A percentile compares a stretch with the other conserved stretches of the same genome.
Evolutionary conservation across 257 asterid species (phyloP).

Genomic region (Jacaranda mimosifolia): DNA sequence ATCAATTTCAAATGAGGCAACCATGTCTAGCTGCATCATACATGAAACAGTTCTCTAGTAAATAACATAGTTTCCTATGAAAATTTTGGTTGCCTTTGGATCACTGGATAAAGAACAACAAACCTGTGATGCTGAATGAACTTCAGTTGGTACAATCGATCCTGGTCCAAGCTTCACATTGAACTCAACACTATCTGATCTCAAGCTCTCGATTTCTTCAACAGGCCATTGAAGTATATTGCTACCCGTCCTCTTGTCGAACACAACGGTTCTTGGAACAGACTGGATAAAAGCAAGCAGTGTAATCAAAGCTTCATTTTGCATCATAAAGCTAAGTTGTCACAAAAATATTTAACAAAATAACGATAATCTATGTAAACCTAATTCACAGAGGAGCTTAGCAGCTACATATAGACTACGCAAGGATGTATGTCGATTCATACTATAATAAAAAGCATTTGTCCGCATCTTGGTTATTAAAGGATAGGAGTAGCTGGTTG

Average conservation of each 20-base stretch:
- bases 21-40: conserved; percentile 64
- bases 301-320: neutral
- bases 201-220: conserved; percentile 60
- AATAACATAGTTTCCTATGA: neutral
- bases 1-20: conserved; percentile 63
- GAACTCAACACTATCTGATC: conserved; percentile 43
- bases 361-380: too few relatives aligned
- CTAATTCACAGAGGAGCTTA: too few relatives aligned
- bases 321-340: neutral
- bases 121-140: conserved; percentile 68
- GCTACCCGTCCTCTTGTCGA: conserved; percentile 55
- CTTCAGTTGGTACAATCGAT: conserved; percentile 56
- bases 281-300: conserved; percentile 40
- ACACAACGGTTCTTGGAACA: conserved; percentile 62
- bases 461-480: too few relatives aligned
- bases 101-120: neutral
- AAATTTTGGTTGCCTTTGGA: neutral
- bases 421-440: too few relatives aligned
- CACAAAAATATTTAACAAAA: too few relatives aligned
- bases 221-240: conserved; percentile 74
- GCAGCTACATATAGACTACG: too few relatives aligned
- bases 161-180: conserved; percentile 72
- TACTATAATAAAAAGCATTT: too few relatives aligned
- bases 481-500: too few relatives aligned
- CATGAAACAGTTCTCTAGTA: neutral